Evolutionary conservation across 495 filamentous ascomycete genomes (phyloP).

Genomic region (Aspergillus biplanus): DNA sequence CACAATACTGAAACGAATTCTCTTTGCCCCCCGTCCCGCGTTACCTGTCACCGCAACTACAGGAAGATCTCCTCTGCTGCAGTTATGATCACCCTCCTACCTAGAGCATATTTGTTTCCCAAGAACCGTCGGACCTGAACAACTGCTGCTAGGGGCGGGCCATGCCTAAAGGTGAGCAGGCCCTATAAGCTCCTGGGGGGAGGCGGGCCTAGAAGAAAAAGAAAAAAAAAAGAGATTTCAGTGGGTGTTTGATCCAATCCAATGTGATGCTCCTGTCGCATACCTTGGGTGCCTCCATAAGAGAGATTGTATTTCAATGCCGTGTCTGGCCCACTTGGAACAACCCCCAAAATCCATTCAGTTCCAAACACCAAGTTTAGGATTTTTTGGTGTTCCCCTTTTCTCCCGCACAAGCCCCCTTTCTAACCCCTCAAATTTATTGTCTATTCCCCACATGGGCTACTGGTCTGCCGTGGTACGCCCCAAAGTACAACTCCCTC

Average conservation of each 20-base stretch:
- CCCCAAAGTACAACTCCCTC: background rate
- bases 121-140: slow-evolving; percentile 6
- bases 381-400: background rate
- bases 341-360: background rate
- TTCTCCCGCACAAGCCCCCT: background rate
- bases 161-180: background rate
- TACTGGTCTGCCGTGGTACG: background rate
- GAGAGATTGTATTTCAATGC: background rate
- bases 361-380: background rate
- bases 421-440: background rate
- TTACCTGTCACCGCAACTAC: slow-evolving; percentile 1
- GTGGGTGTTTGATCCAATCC: no score
- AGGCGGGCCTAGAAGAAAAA: no score
- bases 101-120: background rate
- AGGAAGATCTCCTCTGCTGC: slow-evolving; percentile 2
- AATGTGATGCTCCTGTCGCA: background rate
- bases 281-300: background rate
- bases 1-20: background rate
- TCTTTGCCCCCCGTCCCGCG: background rate
- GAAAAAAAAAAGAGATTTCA: no score
- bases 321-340: no score
- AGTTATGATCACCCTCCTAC: background rate
- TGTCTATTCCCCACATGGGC: background rate
- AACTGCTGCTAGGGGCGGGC: slow-evolving; percentile 10
- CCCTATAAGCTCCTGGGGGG: no score